Evolutionary conservation across 495 filamentous ascomycete genomes (phyloP), one percentile per base, ranked within the genome.

Genomic region (Aspergillus diversus): DNA sequence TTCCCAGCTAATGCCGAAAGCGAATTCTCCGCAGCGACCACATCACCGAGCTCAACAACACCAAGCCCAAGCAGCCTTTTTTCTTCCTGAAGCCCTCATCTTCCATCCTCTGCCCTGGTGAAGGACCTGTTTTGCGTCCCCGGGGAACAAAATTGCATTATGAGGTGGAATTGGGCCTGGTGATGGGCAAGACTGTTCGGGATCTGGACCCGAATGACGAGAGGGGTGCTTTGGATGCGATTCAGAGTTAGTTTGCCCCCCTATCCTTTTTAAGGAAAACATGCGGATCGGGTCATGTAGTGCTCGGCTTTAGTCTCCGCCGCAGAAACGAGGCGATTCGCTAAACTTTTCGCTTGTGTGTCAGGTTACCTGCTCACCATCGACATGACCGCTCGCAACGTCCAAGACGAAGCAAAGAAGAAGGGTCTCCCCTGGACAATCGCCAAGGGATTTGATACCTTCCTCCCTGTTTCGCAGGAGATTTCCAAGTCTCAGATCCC

Each of bases 381-480:
- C 69, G 93, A 97, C 76, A 94, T 97, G 92, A 97, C 93, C 7
- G 93, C 90, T 4, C 90, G 93, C 63, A 96, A 97, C 73, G 83
- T 91, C 47, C 95, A 99, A 81, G 90, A 97, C 63, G 89, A 96
- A 78, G 95, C 92, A 59, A 98, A 97, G 84, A 91, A 90, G 78
- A 96, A 96, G 81, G 91, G 94, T 15, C 86, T 97, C n/a, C 95
- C 95, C 15, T 99, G 95, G 95, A 85, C 88, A 59, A 95, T 97
- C 63, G 87, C 89, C 62, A 99, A 99, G 79, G 96, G 96, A 43
- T 97, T 97, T 74, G 96, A 98, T 71, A 98, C 95, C 21, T 99
- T 99, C 82, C 82, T 93, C 9, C 95, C 95, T 51, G 83, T 99
- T 62, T 89, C 86, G 64, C 77, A 89, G 46, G 81, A 88, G 59